phyloP scores from a whole-genome alignment of 2,329 filamentous ascomycete genomes.

The Ceratocystis diversiconidia region DNA sequence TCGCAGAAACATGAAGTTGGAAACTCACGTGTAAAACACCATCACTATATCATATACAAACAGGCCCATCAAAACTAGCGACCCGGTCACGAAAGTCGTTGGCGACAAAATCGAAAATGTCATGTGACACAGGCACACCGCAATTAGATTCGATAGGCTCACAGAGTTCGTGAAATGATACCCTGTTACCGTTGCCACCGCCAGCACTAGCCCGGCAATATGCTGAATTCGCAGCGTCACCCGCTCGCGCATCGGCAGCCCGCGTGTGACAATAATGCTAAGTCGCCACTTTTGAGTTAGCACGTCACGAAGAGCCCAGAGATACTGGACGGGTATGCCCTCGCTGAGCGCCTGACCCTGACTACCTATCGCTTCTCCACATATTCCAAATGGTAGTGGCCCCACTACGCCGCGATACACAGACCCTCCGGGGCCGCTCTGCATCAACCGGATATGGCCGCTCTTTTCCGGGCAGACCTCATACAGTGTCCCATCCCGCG shows the following conservation, averaged over 20 bases:
- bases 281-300: conserved; percentile 39
- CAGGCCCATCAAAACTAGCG: conserved; percentile 59
- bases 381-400: conserved; percentile 23
- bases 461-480: conserved; percentile 26
- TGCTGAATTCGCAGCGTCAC: conserved; percentile 42
- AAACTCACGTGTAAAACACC: conserved; percentile 63
- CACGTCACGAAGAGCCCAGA: conserved; percentile 40
- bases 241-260: conserved; percentile 30
- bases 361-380: background rate
- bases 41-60: conserved; percentile 95
- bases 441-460: conserved; percentile 16
- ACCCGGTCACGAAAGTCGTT: conserved; percentile 72
- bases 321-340: background rate
- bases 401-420: conserved; percentile 13
- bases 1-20: background rate
- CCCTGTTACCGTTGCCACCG: conserved; percentile 39
- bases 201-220: conserved; percentile 40
- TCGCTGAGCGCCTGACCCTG: background rate
- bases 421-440: conserved; percentile 18
- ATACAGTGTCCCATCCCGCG: conserved; percentile 30
- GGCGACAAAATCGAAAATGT: conserved; percentile 75
- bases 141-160: conserved; percentile 67
- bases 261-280: conserved; percentile 37
- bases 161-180: conserved; percentile 52
- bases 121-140: conserved; percentile 74